phyloP scores from a whole-genome alignment of 208 protist species.

The Naegleria fowleri region DNA sequence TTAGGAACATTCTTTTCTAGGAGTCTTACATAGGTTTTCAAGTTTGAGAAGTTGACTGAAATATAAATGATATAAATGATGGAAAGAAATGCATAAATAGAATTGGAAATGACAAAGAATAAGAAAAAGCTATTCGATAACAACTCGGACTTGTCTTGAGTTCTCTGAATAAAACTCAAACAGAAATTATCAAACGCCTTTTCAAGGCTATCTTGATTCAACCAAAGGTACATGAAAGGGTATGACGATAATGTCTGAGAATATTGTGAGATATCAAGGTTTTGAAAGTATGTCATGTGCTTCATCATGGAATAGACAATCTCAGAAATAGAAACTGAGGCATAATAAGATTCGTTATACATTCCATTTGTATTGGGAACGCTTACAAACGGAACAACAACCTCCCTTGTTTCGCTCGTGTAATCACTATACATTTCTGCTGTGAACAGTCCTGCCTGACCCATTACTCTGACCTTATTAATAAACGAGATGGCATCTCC shows the following conservation, averaged over 20 bases:
- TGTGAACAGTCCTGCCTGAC: background rate
- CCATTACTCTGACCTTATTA: background rate
- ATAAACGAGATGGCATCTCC: background rate
- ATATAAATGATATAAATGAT: background rate
- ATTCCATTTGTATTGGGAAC: background rate
- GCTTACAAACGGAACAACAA: background rate
- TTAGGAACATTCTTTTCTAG: background rate
- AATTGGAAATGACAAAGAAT: background rate
- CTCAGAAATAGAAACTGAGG: background rate
- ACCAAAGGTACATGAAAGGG: background rate
- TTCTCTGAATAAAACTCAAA: background rate
- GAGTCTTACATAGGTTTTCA: background rate
- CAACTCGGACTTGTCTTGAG: background rate
- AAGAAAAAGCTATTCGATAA: background rate
- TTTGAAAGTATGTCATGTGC: background rate
- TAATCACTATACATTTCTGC: background rate
- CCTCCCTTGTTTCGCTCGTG: background rate
- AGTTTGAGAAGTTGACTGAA: background rate
- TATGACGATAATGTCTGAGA: background rate
- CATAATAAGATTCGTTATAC: background rate
- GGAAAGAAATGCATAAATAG: background rate
- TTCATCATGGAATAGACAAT: background rate
- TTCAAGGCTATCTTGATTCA: background rate
- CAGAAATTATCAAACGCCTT: background rate
- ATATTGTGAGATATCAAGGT: background rate